Percentiles rank a stretch among this genome's conserved stretches.
Conservation (phyloP, 169 alveolate species). For the Babesia divergens region DNA sequence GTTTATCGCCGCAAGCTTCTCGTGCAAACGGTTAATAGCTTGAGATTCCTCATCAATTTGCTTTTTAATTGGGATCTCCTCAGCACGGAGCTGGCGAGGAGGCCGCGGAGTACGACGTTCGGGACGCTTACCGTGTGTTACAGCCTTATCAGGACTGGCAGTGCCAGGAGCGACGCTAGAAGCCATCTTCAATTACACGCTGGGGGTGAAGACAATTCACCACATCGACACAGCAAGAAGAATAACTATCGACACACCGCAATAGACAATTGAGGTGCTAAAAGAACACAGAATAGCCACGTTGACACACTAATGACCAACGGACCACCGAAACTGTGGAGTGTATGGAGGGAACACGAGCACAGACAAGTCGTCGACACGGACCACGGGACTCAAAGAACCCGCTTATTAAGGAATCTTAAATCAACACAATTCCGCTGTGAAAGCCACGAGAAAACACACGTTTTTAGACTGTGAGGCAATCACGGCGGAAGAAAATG, state of each 20-base stretch:
- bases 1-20: constrained; percentile 62
- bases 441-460: too few species aligned
- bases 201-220: constrained; percentile 29
- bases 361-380: too few species aligned
- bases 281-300: too few species aligned
- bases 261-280: too few species aligned
- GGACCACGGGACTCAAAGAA: too few species aligned
- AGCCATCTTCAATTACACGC: constrained; percentile 22
- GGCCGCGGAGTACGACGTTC: constrained; percentile 20
- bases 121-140: constrained; percentile 6
- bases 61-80: constrained; percentile 51
- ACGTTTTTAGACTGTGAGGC: too few species aligned
- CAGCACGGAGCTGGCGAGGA: constrained; percentile 52
- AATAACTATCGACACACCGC: not conserved
- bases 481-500: too few species aligned
- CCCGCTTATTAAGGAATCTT: too few species aligned
- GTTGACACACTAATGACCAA: too few species aligned
- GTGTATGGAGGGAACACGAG: too few species aligned
- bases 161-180: constrained; percentile 20
- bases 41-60: constrained; percentile 57
- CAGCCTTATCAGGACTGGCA: constrained; percentile 3
- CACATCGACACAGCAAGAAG: constrained; percentile 15
- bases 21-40: constrained; percentile 43
- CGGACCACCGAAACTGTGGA: too few species aligned
- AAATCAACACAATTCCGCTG: too few species aligned